phyloP scores from a whole-genome alignment of 2,329 filamentous ascomycete genomes.

The Verticillium alfalfae region DNA sequence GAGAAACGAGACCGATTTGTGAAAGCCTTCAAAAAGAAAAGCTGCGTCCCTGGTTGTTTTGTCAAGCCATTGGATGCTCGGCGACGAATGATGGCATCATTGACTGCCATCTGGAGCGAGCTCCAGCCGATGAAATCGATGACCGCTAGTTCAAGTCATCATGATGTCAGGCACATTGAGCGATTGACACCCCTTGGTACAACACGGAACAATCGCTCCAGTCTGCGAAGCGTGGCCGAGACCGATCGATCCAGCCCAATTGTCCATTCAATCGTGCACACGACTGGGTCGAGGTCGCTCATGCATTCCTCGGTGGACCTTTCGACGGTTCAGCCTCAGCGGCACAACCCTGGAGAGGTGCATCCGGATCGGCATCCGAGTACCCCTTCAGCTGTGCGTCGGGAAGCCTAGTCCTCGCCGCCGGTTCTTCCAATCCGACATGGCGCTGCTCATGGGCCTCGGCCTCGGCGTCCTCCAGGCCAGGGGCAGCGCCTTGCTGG shows the following conservation, averaged over 20 bases:
- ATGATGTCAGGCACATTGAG: slow-evolving; percentile 10
- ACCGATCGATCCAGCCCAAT: background rate
- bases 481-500: slow-evolving; percentile 1
- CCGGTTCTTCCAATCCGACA: background rate
- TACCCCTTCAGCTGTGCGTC: background rate
- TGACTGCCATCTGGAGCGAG: background rate
- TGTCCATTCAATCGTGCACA: background rate
- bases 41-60: background rate
- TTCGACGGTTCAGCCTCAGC: background rate
- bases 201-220: background rate
- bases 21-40: no score
- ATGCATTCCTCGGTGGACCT: background rate
- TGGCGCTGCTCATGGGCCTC: background rate
- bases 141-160: slow-evolving; percentile 6
- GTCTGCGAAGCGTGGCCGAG: background rate
- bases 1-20: background rate
- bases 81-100: slow-evolving; percentile 12
- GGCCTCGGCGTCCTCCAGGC: background rate
- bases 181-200: background rate
- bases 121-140: slow-evolving; percentile 7
- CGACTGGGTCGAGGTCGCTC: background rate
- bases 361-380: background rate
- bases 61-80: background rate
- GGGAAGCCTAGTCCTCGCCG: background rate
- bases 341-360: background rate